Evolutionary conservation across 169 alveolate genomes (phyloP).

Genomic region (Sarcocystis neurona): DNA sequence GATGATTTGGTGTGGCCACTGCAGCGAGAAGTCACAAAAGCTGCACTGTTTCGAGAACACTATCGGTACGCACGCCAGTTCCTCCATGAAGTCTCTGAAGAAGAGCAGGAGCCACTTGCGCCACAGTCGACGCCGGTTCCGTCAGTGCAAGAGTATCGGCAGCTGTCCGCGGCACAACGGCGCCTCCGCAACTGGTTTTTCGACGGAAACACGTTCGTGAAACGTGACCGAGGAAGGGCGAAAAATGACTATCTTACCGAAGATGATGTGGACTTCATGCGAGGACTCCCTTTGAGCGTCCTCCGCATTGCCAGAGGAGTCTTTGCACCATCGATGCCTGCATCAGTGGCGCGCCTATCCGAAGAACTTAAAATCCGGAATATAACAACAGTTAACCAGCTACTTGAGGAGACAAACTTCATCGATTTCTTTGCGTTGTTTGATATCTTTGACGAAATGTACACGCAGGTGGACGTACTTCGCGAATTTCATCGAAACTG

Average conservation of each 20-base stretch:
- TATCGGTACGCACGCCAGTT: constrained; percentile 14
- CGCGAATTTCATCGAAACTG: constrained; percentile 43
- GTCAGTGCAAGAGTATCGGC: neutral
- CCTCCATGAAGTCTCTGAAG: neutral
- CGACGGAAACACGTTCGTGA: constrained; percentile 53
- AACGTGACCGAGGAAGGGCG: constrained; percentile 22
- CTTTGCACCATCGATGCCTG: neutral
- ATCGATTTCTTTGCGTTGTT: constrained; percentile 35
- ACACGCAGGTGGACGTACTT: constrained; percentile 34
- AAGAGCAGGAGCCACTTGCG: constrained; percentile 48
- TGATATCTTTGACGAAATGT: constrained; percentile 35
- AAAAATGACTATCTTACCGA: constrained; percentile 31
- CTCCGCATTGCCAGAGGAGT: constrained; percentile 42
- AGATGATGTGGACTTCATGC: constrained; percentile 37
- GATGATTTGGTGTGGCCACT: neutral
- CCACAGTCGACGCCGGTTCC: constrained; percentile 15
- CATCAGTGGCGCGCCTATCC: constrained; percentile 24
- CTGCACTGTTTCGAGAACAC: constrained; percentile 37
- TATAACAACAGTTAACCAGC: neutral
- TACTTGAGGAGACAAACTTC: constrained; percentile 39
- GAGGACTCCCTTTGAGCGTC: constrained; percentile 45
- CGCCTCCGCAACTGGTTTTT: constrained; percentile 48
- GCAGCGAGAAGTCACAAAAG: constrained; percentile 25
- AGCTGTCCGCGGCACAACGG: constrained; percentile 33
- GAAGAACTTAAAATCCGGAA: constrained; percentile 32